Evolutionary conservation across 768 basidiomycete genomes (phyloP).

Genomic region (Aureoboletus auriporus): DNA sequence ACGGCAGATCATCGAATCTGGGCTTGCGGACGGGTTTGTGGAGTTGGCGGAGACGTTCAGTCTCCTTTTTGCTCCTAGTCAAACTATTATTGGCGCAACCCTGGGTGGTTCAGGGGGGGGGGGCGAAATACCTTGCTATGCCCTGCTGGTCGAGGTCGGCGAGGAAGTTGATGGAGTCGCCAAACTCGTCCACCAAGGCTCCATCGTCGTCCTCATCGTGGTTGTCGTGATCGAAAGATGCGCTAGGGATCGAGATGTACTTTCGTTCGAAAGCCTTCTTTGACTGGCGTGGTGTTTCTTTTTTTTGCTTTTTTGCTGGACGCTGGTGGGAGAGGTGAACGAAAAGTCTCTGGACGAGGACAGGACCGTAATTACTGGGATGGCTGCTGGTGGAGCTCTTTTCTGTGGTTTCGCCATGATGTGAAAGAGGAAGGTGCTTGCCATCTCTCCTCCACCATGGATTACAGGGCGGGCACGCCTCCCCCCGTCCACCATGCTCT

Average conservation of each 20-base stretch:
- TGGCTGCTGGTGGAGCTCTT: constrained; percentile 28
- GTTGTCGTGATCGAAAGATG: constrained; percentile 17
- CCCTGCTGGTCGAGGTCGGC: constrained; percentile 67
- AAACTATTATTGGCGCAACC: not conserved
- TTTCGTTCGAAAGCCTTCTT: constrained; percentile 56
- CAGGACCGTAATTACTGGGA: constrained; percentile 22
- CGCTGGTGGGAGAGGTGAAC: constrained; percentile 23
- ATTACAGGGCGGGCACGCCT: constrained; percentile 39
- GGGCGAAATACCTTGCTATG: constrained; percentile 64
- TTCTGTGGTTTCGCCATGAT: constrained; percentile 33
- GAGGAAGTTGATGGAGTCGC: constrained; percentile 63
- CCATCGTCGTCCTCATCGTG: constrained; percentile 69
- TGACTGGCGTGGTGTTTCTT: constrained; percentile 36
- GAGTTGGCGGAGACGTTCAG: constrained; percentile 61
- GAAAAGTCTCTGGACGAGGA: not conserved
- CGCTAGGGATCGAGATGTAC: constrained; percentile 57
- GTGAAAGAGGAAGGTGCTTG: constrained; percentile 23
- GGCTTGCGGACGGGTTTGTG: constrained; percentile 50
- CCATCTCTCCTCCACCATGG: constrained; percentile 16
- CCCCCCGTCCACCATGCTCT: constrained; percentile 66
- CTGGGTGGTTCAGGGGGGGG: not conserved
- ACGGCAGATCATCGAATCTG: constrained; percentile 59
- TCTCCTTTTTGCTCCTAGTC: constrained; percentile 81
- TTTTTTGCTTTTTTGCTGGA: constrained; percentile 64
- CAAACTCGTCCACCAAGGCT: constrained; percentile 62